These are phyloP conservation scores for Diplodia seriata DNA, from an alignment of 2,329 filamentous ascomycete species.

Conservation along the genomic window DNA sequence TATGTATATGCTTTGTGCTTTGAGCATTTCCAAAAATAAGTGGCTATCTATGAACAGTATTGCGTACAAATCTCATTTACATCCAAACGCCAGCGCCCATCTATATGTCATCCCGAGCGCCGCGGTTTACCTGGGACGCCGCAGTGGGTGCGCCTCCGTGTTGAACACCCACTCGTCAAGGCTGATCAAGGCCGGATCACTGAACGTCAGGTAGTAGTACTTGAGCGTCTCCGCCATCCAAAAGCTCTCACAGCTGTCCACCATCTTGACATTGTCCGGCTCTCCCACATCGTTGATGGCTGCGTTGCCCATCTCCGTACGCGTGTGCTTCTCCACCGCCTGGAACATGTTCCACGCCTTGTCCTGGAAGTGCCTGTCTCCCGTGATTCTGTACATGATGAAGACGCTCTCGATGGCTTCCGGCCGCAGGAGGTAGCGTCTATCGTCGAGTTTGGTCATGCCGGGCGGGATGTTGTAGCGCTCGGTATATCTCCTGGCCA, in stretches of 20 bases:
- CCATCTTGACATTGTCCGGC: conserved; percentile 24
- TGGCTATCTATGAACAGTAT: no score
- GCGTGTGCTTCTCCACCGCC: conserved; percentile 69
- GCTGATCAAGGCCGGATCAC: conserved; percentile 68
- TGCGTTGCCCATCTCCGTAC: conserved; percentile 68
- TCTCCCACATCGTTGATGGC: conserved; percentile 67
- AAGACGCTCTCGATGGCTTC: conserved; percentile 77
- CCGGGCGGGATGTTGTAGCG: conserved; percentile 46
- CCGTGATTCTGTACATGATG: conserved; percentile 87
- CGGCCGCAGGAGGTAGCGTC: conserved; percentile 46
- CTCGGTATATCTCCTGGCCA: conserved; percentile 42
- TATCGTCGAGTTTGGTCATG: conserved; percentile 41
- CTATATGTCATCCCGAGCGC: background rate
- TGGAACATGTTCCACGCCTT: conserved; percentile 84
- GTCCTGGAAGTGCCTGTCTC: conserved; percentile 73
- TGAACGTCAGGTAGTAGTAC: conserved; percentile 87
- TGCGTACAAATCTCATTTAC: background rate
- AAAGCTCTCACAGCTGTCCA: conserved; percentile 68
- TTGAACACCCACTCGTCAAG: conserved; percentile 73
- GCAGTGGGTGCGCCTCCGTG: conserved; percentile 62
- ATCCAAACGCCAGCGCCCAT: conserved; percentile 17
- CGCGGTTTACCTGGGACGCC: conserved; percentile 43
- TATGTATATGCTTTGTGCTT: no score
- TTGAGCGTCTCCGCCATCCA: conserved; percentile 92
- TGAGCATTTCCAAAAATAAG: no score